Base-by-base conservation (phyloP, 2,329 filamentous ascomycete genomes). In the Pseudonectria foliicola region DNA sequence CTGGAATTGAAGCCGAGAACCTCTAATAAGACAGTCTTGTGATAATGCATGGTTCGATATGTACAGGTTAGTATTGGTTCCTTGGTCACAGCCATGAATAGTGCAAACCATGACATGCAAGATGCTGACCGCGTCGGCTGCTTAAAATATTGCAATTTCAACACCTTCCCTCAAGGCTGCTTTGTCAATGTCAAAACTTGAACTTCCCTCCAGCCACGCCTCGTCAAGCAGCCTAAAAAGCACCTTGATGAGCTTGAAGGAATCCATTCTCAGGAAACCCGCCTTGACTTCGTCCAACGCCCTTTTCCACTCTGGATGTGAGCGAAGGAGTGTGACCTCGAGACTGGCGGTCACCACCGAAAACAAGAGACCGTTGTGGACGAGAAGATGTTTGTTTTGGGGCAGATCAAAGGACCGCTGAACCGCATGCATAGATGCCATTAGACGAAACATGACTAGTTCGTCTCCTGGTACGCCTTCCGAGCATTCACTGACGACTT, bases 341-440 rank as follows among this genome's bases (percentile, higher is more conserved):
- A 51, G 37, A 3, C 48, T 35, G 0, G 46, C 48, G 3, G 29
- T 41, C 12, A 49, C 28, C 4, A 48, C 27, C 1, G 48, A 42
- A 15, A 51, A 49, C 7, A 44, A 33, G 0, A 51, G 27, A 0
- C 42, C 48, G 3, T 51, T 51, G 27, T 51, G 40, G 5, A 47
- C 45, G 0, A 51, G 33, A 2, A 48, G 14, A 14, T 51, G 38
- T 2, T 41, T 33, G 8, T 49, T 51, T 3, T 41, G 42, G 2
- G 48, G 48, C 3, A 49, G 34, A 4, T 46, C 31, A 3, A 38
- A 49, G 4, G 48, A 40, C 3, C 48, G 38, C 6, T 43, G 47
- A 0, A 51, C 38, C 4, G 48, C 48, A 25, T 51, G 48, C 29
- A 51, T 45, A 1, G 46, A 44, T 0, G 48, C 38, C 25, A 51